Evolutionary conservation across 805 yeast genomes (phyloP), one percentile per base, ranked within the genome.

Genomic region (Ogataea nitratoaversa): DNA sequence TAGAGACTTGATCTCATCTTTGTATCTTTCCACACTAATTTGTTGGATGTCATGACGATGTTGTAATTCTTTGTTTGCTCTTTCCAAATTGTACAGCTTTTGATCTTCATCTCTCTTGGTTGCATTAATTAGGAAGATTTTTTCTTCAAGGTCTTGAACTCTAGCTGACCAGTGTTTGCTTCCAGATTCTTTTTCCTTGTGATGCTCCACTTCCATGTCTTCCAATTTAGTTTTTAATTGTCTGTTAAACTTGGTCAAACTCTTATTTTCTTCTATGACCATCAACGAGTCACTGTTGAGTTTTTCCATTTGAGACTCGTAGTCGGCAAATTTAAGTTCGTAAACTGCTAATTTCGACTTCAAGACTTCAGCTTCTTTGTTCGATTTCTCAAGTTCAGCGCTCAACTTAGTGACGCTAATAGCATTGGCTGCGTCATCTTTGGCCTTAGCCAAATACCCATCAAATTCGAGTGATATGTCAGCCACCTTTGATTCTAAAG

Each of bases 181-280:
- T 47, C 71, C 77, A 11, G 68, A 57, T 17, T 66, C 74, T 47
- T 76, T 71, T 50, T 79, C 82, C 30, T 72, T 72, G 20, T 71
- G 66, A 41, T 76, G 59, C 43, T 75, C 73, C 1, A 62, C 65
- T 48, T 80, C 80, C 20, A 76, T 53, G 5, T 63, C 67, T 22
- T 65, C 57, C 9, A 76, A 63, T 48, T 76, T 74, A 13, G 44
- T 41, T 38, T 64, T 69, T 46, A 84, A 60, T 36, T 78, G 77
- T 27, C 62, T 61, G 50, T 82, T 78, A 43, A 70, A 71, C 45
- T 70, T 79, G 20, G 73, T 75, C 32, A 84, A 55, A 1, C 83
- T 73, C 51, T 78, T 79, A 52, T 81, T 83, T 54, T 84, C 93
- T 57, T 84, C 87, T 19, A 68, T 62, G 4, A 79, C 59, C 36